These are phyloP conservation scores for Lantana camara DNA, from an alignment of 257 asterid species.

Conservation along the genomic window DNA sequence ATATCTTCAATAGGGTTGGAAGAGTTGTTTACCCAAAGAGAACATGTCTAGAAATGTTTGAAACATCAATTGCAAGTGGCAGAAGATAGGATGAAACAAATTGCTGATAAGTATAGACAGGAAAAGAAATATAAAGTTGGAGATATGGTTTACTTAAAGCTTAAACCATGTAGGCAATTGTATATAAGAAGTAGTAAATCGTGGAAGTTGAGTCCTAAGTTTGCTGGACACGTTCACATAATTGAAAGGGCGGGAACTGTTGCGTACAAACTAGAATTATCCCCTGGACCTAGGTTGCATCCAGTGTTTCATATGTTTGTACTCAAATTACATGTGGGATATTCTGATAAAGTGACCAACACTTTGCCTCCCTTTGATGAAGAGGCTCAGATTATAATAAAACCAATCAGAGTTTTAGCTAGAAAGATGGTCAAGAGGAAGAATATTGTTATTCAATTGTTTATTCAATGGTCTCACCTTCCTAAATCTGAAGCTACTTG, in stretches of 20 bases:
- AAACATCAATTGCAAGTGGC: not conserved
- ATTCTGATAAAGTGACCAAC: not conserved
- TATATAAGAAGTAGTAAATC: too few species aligned
- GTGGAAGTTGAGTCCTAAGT: not conserved
- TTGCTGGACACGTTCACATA: not conserved
- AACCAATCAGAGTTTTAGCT: not conserved
- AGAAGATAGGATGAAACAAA: not conserved
- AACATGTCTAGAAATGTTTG: not conserved
- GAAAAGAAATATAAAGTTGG: not conserved
- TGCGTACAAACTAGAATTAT: not conserved
- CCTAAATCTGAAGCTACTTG: not conserved
- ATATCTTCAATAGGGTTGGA: not conserved
- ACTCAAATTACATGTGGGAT: not conserved
- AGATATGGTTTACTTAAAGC: not conserved
- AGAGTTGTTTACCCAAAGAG: not conserved
- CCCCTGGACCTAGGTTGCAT: too few species aligned
- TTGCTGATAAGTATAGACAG: not conserved
- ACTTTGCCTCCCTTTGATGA: too few species aligned
- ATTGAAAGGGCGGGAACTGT: not conserved
- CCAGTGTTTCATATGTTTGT: not conserved
- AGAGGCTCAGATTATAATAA: not conserved
- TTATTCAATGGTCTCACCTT: not conserved
- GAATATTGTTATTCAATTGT: not conserved
- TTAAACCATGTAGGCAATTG: not conserved
- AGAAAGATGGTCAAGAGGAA: not conserved